Conservation (phyloP, 176 grass and related monocot species). For the Phoenix roebelenii region DNA sequence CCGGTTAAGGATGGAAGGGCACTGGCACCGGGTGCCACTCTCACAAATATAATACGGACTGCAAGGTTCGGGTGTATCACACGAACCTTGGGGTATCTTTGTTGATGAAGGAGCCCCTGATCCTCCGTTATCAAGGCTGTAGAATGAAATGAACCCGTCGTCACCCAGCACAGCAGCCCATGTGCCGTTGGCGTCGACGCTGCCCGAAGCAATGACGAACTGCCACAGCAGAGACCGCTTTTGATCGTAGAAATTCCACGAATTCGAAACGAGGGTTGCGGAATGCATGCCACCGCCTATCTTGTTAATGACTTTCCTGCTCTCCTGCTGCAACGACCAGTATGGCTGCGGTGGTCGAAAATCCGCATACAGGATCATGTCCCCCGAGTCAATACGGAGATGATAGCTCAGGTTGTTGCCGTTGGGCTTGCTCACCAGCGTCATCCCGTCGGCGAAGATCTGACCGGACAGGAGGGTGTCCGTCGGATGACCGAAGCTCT, state of each 20-base stretch:
- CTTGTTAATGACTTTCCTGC: slow-evolving; percentile 33
- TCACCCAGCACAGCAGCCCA: slow-evolving; percentile 34
- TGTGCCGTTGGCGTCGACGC: slow-evolving; percentile 31
- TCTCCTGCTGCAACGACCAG: slow-evolving; percentile 63
- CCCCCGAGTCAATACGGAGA: slow-evolving; percentile 59
- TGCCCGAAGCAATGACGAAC: slow-evolving; percentile 23
- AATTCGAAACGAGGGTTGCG: slow-evolving; percentile 42
- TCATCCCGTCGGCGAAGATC: slow-evolving; percentile 56
- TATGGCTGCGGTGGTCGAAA: slow-evolving; percentile 57
- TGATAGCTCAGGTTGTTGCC: slow-evolving; percentile 45
- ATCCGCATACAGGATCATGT: slow-evolving; percentile 52
- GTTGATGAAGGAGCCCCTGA: neutral
- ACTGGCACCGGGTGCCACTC: slow-evolving; percentile 57
- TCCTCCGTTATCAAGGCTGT: slow-evolving; percentile 27
- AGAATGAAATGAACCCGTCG: slow-evolving; percentile 53
- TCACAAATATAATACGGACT: slow-evolving; percentile 53
- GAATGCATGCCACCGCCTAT: slow-evolving; percentile 38
- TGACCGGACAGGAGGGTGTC: slow-evolving; percentile 73
- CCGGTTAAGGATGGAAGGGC: slow-evolving; percentile 45
- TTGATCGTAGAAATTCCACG: slow-evolving; percentile 73
- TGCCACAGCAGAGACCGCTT: slow-evolving; percentile 38
- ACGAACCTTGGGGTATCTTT: slow-evolving; percentile 40
- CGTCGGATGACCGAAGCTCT: slow-evolving; percentile 83
- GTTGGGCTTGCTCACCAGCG: slow-evolving; percentile 39
- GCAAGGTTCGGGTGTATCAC: slow-evolving; percentile 64